phyloP scores from a whole-genome alignment of 495 filamentous ascomycete genomes.

The Haplographium delicatum region DNA sequence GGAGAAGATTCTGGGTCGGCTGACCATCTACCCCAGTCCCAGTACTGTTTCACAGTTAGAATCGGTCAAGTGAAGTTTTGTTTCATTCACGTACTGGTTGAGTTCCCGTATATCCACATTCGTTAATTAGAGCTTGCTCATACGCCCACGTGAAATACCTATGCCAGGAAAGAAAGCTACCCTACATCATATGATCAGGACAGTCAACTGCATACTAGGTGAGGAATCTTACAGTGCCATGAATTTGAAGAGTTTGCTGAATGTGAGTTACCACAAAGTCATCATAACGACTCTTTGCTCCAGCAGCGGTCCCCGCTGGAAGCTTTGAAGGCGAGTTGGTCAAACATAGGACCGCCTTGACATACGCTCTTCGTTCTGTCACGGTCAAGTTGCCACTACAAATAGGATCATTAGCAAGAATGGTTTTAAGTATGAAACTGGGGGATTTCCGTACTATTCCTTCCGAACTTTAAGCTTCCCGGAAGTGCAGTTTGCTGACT shows the following conservation, averaged over 20 bases:
- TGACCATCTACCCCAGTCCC: conserved; percentile 51
- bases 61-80: not conserved
- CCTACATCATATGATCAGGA: conserved; percentile 1
- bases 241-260: conserved; percentile 55
- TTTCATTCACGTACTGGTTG: conserved; percentile 20
- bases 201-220: not conserved
- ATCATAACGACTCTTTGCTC: conserved; percentile 49
- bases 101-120: conserved; percentile 62
- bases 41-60: conserved; percentile 7
- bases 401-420: no score
- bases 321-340: conserved; percentile 39
- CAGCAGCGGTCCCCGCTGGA: conserved; percentile 31
- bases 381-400: conserved; percentile 35
- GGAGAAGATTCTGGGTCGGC: conserved; percentile 45
- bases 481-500: conserved; percentile 41
- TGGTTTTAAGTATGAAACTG: no score
- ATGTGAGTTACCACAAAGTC: conserved; percentile 64
- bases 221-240: conserved; percentile 39
- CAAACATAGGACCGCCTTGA: conserved; percentile 62
- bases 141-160: conserved; percentile 60
- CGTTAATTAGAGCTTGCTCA: conserved; percentile 60
- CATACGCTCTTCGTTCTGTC: conserved; percentile 43
- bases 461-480: conserved; percentile 40
- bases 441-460: conserved; percentile 38
- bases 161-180: conserved; percentile 66